Conservation (phyloP, 73 alveolate species). For the Paramecium sonneborni region DNA sequence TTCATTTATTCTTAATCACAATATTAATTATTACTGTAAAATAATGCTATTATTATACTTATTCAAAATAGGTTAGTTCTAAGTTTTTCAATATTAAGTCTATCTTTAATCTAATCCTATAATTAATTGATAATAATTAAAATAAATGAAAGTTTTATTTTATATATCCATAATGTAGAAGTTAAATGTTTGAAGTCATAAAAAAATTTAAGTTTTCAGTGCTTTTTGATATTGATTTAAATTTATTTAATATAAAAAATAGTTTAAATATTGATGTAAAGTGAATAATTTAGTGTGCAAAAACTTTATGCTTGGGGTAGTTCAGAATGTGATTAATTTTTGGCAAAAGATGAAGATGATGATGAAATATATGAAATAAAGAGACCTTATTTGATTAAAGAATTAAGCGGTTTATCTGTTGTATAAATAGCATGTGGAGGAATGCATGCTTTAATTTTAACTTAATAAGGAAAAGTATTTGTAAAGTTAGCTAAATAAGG, state of each 20-base stretch:
- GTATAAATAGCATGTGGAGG: slow-evolving; percentile 77
- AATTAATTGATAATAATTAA: too few relatives aligned
- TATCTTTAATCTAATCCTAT: neutral
- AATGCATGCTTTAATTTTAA: slow-evolving; percentile 74
- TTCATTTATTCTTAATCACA: neutral
- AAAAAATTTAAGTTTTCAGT: too few relatives aligned
- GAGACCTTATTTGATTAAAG: slow-evolving; percentile 26
- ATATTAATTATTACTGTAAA: too few relatives aligned
- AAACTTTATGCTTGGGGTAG: slow-evolving; percentile 73
- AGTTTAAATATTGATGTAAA: slow-evolving; percentile 26
- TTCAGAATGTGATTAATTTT: slow-evolving; percentile 78
- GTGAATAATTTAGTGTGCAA: slow-evolving; percentile 23
- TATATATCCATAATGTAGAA: too few relatives aligned
- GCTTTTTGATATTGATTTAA: too few relatives aligned
- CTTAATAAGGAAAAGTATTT: slow-evolving; percentile 62
- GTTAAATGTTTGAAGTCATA: too few relatives aligned
- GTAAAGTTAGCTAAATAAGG: neutral
- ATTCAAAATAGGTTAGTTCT: neutral
- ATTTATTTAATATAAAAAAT: neutral
- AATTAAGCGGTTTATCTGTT: neutral
- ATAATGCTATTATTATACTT: too few relatives aligned
- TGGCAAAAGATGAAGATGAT: slow-evolving; percentile 66
- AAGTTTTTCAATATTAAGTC: neutral
- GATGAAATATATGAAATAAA: slow-evolving; percentile 65
- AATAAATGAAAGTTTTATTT: too few relatives aligned